Percentiles rank a stretch among this genome's conserved stretches.
phyloP scores from a whole-genome alignment of 306 rosid genomes.

The Hippophae gyantsensis region DNA sequence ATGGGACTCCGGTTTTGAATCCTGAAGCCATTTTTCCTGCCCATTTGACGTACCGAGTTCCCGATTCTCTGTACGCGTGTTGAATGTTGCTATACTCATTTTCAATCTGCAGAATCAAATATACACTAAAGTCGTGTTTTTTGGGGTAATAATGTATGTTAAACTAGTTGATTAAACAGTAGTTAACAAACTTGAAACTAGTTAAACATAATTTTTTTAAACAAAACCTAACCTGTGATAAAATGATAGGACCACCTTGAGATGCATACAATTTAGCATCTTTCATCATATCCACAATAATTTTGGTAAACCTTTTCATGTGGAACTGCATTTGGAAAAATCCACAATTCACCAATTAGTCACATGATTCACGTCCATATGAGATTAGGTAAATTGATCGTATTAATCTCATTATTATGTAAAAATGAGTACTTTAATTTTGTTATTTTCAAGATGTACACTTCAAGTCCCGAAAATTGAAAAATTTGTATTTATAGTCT shows the following conservation, averaged over 20 bases:
- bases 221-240: not conserved
- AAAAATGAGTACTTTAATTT: too few species aligned
- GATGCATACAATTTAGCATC: not conserved
- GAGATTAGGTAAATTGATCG: too few species aligned
- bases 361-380: too few species aligned
- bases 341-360: not conserved
- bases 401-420: too few species aligned
- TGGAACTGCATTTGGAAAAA: not conserved
- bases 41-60: not conserved
- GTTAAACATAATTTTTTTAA: not conserved
- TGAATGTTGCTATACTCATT: constrained; percentile 1
- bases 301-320: constrained; percentile 1
- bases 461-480: too few species aligned
- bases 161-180: not conserved
- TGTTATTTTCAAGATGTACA: too few species aligned
- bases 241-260: constrained; percentile 4
- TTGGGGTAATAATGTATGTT: not conserved
- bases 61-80: not conserved
- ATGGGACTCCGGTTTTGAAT: constrained; percentile 1
- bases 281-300: constrained; percentile 4
- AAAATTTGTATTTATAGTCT: too few species aligned
- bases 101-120: not conserved
- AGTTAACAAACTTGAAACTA: not conserved
- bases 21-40: not conserved
- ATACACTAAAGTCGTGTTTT: too few species aligned